Evolutionary conservation across 108 stramenopile species (phyloP).

Genomic region (Craspedostauros australis): DNA sequence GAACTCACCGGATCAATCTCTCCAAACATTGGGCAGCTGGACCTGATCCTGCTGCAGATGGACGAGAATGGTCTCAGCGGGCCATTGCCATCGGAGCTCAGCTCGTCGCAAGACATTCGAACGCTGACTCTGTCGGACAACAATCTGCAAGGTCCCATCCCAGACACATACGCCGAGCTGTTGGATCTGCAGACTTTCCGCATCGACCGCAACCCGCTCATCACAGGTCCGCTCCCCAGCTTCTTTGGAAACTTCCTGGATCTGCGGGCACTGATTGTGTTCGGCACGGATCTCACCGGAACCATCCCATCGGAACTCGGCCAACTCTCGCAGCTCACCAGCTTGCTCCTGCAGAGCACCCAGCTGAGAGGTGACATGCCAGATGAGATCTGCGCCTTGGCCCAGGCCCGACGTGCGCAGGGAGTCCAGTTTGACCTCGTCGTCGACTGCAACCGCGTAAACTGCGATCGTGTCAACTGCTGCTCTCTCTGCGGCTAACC

Average conservation of each 20-base stretch:
- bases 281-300: slow-evolving; percentile 25
- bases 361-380: slow-evolving; percentile 36
- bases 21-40: slow-evolving; percentile 22
- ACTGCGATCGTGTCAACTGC: no score
- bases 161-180: slow-evolving; percentile 8
- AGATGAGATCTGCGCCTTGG: slow-evolving; percentile 30
- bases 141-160: slow-evolving; percentile 24
- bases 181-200: slow-evolving; percentile 5
- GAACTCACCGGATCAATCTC: slow-evolving; percentile 56
- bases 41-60: slow-evolving; percentile 27
- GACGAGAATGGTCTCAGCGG: slow-evolving; percentile 24
- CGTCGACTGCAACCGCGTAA: no score
- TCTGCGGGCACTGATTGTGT: slow-evolving; percentile 16
- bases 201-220: slow-evolving; percentile 20
- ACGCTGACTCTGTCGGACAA: slow-evolving; percentile 27
- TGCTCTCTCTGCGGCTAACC: no score
- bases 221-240: slow-evolving; percentile 34
- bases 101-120: slow-evolving; percentile 9
- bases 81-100: slow-evolving; percentile 29
- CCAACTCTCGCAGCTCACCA: slow-evolving; percentile 8
- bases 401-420: no score
- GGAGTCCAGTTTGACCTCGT: no score
- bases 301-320: slow-evolving; percentile 31
- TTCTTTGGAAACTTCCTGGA: slow-evolving; percentile 21
- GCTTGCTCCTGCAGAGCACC: slow-evolving; percentile 22